Evolutionary conservation across 352 stramenopile genomes (phyloP), one percentile per base, ranked within the genome.

Genomic region (Elongisporangium undulatum): DNA sequence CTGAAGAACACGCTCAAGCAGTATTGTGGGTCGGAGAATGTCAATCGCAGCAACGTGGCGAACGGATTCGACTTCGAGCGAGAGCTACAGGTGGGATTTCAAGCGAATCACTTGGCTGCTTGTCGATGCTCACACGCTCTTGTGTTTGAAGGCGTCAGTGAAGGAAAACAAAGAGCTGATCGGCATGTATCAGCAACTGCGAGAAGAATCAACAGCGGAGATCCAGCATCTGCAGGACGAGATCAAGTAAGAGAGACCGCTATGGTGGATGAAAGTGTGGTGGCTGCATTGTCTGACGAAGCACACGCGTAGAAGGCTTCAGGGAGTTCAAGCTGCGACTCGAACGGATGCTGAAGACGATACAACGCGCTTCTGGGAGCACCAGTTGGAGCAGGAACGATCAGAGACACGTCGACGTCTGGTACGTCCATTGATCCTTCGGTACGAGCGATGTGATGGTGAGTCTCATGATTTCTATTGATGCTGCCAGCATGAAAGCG

Each of bases 131-230:
- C 3, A 50, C 34, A 6, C 26, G 0, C 57, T 24, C 50, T 20
- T 63, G 19, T 20, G 10, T 17, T 24, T 58, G 15, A 48, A 92
- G 73, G 58, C 75, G 15, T 89, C 79, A 10, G 76, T 89, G 38
- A 61, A 77, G 22, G 81, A 91, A 54, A 87, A 90, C 64, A 91
- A 88, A 53, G 83, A 93, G 55, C 56, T 93, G 3, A 78, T 90
- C n/a, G 55, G 39, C 0, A 77, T 91, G 19, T 93, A 91, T 54
- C 69, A 93, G 59, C 82, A 89, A 48, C 68, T 86, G 21, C 74
- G 75, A 51, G 75, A 85, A 49, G 75, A 91, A 12, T 85, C 83
- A 8, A 62, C 66, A 0, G 22, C 66, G 3, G 81, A 93, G 51
- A 82, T 77, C 13, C 39, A 69, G n/a, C 61, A 58, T 1, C 63